Evolutionary conservation across 1,139 yeast species (phyloP).

Genomic region (Hansenula lynferdii): DNA sequence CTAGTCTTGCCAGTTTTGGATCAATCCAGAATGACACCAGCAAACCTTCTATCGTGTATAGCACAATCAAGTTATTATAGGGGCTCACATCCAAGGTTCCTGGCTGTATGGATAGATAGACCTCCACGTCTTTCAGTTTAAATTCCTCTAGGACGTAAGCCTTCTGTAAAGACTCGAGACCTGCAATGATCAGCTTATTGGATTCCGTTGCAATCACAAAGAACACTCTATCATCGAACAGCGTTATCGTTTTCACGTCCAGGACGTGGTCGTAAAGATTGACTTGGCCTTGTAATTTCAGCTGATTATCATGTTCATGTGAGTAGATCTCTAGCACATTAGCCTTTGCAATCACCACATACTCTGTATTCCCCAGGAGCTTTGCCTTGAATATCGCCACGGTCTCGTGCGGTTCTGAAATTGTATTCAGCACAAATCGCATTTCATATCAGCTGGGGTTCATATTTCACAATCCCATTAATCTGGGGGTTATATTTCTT

Average conservation of each 20-base stretch:
- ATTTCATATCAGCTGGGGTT: no score
- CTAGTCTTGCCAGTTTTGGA: not conserved
- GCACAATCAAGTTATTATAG: conserved; percentile 5
- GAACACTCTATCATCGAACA: conserved; percentile 4
- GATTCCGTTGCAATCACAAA: conserved; percentile 13
- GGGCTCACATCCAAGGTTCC: conserved; percentile 10
- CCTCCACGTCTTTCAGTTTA: conserved; percentile 4
- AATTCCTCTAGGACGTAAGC: conserved; percentile 9
- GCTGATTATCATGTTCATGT: not conserved
- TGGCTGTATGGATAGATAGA: conserved; percentile 8
- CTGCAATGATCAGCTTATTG: conserved; percentile 11
- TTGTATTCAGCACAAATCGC: not conserved
- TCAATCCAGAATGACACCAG: conserved; percentile 6
- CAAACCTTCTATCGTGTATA: conserved; percentile 15
- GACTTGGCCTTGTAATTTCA: not conserved
- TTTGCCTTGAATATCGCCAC: not conserved
- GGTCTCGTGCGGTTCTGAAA: not conserved
- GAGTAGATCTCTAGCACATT: not conserved
- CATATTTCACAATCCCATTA: no score
- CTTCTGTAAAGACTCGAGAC: conserved; percentile 5
- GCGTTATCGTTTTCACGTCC: conserved; percentile 10
- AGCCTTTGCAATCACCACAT: not conserved
- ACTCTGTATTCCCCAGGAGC: not conserved
- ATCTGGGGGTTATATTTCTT: no score
- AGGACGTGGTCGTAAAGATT: conserved; percentile 11